A percentile compares a stretch with the other conserved stretches of the same genome.
Evolutionary conservation across 805 yeast species (phyloP).

Genomic region (Sugiyamaella smithiae): DNA sequence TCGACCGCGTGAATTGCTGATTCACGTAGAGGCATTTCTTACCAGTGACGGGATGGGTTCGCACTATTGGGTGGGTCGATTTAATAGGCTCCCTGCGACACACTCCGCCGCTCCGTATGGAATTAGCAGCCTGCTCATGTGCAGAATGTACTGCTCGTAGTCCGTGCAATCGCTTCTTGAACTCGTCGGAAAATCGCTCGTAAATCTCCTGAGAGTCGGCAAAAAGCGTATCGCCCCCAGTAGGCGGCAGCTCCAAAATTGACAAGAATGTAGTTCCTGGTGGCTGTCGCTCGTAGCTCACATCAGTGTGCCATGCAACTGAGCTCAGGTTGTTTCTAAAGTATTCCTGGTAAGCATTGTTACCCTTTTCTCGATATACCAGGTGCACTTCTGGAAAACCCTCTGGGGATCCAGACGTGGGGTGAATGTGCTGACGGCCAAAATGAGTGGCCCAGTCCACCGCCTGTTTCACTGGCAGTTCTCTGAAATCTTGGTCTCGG

Average conservation of each 20-base stretch:
- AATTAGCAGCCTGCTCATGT: slow-evolving; percentile 41
- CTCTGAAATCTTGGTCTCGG: slow-evolving; percentile 66
- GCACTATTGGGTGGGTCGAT: slow-evolving; percentile 54
- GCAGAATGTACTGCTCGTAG: slow-evolving; percentile 68
- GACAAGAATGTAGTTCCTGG: slow-evolving; percentile 67
- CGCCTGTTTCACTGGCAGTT: slow-evolving; percentile 30
- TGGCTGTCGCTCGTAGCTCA: slow-evolving; percentile 69
- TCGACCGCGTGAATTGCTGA: slow-evolving; percentile 55
- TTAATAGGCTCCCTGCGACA: slow-evolving; percentile 44
- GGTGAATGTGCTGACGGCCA: slow-evolving; percentile 71
- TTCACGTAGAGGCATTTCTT: slow-evolving; percentile 54
- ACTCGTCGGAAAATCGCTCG: slow-evolving; percentile 62
- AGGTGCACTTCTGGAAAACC: slow-evolving; percentile 59
- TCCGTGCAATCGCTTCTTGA: slow-evolving; percentile 55
- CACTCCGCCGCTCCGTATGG: slow-evolving; percentile 41
- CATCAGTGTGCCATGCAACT: slow-evolving; percentile 65
- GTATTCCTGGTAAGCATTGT: slow-evolving; percentile 24
- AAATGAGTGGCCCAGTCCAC: slow-evolving; percentile 57
- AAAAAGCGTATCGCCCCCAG: slow-evolving; percentile 76
- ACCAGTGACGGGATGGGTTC: slow-evolving; percentile 62
- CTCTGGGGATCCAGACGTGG: slow-evolving; percentile 67
- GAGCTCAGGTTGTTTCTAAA: slow-evolving; percentile 23
- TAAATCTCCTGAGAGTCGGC: slow-evolving; percentile 71
- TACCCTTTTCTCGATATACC: slow-evolving; percentile 48
- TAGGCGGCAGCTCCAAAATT: slow-evolving; percentile 54